A percentile compares a stretch with the other conserved stretches of the same genome.
phyloP scores from a whole-genome alignment of 768 basidiomycete genomes.

The Suillus tomentosus region DNA sequence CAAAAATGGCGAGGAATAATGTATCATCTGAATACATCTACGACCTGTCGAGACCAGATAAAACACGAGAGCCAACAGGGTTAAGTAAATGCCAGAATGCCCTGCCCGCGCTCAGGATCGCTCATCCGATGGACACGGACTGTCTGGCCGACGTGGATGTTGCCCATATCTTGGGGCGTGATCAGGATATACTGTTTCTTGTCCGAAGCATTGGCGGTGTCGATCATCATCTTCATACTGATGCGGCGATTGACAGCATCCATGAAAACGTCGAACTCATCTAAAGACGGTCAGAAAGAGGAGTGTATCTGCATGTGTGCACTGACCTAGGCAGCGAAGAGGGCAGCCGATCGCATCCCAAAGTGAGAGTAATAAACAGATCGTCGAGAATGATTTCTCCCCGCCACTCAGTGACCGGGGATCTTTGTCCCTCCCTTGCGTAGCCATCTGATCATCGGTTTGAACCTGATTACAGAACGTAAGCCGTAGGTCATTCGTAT shows the following conservation, averaged over 20 bases:
- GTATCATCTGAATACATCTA: conserved; percentile 2
- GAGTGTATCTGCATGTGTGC: background rate
- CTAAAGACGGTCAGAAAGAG: conserved; percentile 38
- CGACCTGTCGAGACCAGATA: background rate
- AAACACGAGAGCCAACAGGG: background rate
- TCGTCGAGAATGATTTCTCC: conserved; percentile 96
- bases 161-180: conserved; percentile 92
- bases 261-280: conserved; percentile 99
- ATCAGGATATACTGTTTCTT: conserved; percentile 94
- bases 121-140: conserved; percentile 79
- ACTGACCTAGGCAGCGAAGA: conserved; percentile 82
- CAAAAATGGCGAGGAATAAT: background rate
- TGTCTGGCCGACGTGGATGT: conserved; percentile 62
- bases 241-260: conserved; percentile 90
- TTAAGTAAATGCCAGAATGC: conserved; percentile 40
- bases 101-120: conserved; percentile 75
- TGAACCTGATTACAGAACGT: conserved; percentile 52
- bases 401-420: conserved; percentile 88
- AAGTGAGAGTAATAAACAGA: conserved; percentile 88
- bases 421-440: conserved; percentile 76
- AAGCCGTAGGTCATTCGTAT: conserved; percentile 1
- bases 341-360: conserved; percentile 98
- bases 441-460: conserved; percentile 76
- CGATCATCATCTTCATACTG: conserved; percentile 96
- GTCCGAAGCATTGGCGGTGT: conserved; percentile 84